Percentiles rank a stretch among this genome's conserved stretches.
Evolutionary conservation across 73 alveolate species (phyloP).

Genomic region (Blepharisma stoltei): DNA sequence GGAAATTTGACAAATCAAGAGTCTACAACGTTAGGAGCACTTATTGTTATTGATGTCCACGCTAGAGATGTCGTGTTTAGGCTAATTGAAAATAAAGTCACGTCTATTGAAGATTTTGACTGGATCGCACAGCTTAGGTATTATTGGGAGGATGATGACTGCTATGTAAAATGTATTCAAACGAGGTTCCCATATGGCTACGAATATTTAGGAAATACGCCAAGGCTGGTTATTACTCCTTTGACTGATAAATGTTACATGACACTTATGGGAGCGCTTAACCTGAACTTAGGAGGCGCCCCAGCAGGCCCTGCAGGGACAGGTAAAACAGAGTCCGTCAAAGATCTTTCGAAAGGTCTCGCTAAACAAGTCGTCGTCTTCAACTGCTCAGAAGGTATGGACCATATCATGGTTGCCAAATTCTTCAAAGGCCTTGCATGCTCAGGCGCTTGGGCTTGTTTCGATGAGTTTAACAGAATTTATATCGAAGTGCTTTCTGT

Average conservation of each 20-base stretch:
- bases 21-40: conserved; percentile 95
- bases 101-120: conserved; percentile 91
- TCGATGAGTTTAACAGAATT: conserved; percentile 96
- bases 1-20: conserved; percentile 87
- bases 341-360: conserved; percentile 93
- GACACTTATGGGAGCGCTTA: conserved; percentile 98
- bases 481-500: conserved; percentile 91
- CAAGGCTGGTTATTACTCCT: conserved; percentile 99
- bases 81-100: conserved; percentile 80
- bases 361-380: conserved; percentile 90
- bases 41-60: conserved; percentile 99
- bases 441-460: conserved; percentile 97
- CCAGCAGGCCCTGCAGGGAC: conserved; percentile 99
- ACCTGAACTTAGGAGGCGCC: conserved; percentile 97
- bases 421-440: conserved; percentile 91
- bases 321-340: conserved; percentile 98
- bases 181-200: conserved; percentile 99
- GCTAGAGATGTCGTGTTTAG: conserved; percentile 98
- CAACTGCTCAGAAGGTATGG: conserved; percentile 95
- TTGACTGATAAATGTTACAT: conserved; percentile 98
- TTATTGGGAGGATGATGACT: conserved; percentile 97
- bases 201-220: conserved; percentile 98
- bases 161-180: conserved; percentile 95
- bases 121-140: conserved; percentile 99
- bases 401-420: conserved; percentile 98